Evolutionary conservation across 1,284 basidiomycete species (phyloP).

Genomic region (Pyrrhoderma lamaoense): DNA sequence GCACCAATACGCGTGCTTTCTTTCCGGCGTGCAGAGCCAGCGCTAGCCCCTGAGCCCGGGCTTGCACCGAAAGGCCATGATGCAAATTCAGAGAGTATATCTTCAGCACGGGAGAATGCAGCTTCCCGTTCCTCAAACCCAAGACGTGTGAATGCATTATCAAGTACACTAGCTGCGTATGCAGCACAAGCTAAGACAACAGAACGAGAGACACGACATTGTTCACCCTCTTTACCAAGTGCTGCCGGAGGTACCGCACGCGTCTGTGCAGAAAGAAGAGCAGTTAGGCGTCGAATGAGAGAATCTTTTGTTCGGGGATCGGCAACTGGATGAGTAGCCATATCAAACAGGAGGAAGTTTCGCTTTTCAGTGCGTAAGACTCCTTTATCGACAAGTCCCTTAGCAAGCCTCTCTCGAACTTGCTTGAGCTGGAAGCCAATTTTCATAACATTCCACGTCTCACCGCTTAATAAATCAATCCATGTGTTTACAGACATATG

Average conservation of each 20-base stretch:
- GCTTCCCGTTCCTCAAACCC: constrained; percentile 88
- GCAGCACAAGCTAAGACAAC: constrained; percentile 82
- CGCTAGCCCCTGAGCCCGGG: constrained; percentile 25
- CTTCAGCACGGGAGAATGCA: constrained; percentile 87
- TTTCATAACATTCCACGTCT: constrained; percentile 99
- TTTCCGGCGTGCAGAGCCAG: constrained; percentile 30
- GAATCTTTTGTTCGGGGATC: constrained; percentile 85
- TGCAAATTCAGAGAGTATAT: constrained; percentile 83
- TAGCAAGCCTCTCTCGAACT: constrained; percentile 93
- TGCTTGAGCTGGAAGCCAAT: constrained; percentile 97
- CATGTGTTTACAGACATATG: constrained; percentile 86
- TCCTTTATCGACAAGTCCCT: constrained; percentile 95
- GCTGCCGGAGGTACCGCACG: constrained; percentile 70
- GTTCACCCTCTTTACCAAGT: constrained; percentile 69
- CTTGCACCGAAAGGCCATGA: constrained; percentile 71
- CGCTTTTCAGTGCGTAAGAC: constrained; percentile 95
- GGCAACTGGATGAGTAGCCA: constrained; percentile 94
- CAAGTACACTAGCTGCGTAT: constrained; percentile 91
- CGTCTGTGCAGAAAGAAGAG: constrained; percentile 78
- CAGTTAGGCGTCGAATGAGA: constrained; percentile 68
- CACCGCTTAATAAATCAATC: constrained; percentile 90
- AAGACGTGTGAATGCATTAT: constrained; percentile 83
- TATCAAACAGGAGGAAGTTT: constrained; percentile 96
- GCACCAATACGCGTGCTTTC: constrained; percentile 46
- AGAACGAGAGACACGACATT: constrained; percentile 74